Evolutionary conservation across 1,139 yeast species (phyloP), one percentile per base, ranked within the genome.

Genomic region (Zygosaccharomyces pseudobailii): DNA sequence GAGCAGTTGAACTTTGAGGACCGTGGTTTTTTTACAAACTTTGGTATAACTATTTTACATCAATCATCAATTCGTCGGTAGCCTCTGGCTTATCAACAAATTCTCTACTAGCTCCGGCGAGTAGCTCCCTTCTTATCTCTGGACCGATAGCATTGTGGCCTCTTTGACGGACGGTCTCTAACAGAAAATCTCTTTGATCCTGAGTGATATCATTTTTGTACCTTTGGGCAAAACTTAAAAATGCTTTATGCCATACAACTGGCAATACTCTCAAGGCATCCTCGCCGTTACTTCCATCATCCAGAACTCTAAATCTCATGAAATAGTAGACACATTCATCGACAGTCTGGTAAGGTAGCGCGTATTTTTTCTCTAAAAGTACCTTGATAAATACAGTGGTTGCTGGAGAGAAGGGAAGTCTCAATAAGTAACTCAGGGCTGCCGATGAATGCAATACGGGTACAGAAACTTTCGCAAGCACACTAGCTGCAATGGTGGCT

Each of bases 401-500:
- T 1, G 97, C 87, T 23, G 97, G 96, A 8, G 81, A 75, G 68
- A 87, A 90, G 38, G 88, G 95, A 67, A 89, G 74, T 62, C 87
- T 94, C 39, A 89, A 73, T 44, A 92, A 73, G 67, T 90, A 86
- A 55, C 94, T 77, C 55, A 92, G 76, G 10, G 97, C 98, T 46
- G 95, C 97, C 2, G 98, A 87, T 1, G 98, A 92, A 71, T 92
- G 98, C 61, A 89, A 76, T 6, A 87, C 95, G 7, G 98, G 98
- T 27, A 92, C 84, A 3, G 97, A 89, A 13, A 89, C 87, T 67
- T 89, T 90, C 20, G 88, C 75, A 50, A 92, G 75, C 10, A 94
- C 89, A 21, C 97, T 89, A 17, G 96, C 96, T 20, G 94, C 96
- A 66, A 92, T 89, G 47, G 95, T 84, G 0, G 98, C 97, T 66